A percentile compares a stretch with the other conserved stretches of the same genome.
Conservation (phyloP, 106 monocot genomes). For the Gastrodia elata region DNA sequence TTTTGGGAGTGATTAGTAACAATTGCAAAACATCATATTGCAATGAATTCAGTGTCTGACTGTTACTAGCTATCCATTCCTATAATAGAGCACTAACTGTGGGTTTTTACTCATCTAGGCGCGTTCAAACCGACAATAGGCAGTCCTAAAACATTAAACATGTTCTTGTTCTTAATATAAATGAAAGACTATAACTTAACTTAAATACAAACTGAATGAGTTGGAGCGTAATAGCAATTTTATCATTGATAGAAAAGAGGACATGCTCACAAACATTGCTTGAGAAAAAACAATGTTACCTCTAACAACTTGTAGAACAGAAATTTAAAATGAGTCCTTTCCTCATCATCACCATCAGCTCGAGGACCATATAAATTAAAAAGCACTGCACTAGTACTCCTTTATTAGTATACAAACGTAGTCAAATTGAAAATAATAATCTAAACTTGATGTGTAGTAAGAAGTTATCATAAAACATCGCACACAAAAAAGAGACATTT, state of each 20-base stretch:
- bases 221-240: neutral
- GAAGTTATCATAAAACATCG: neutral
- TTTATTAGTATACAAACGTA: neutral
- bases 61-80: neutral
- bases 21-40: neutral
- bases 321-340: conserved; percentile 46
- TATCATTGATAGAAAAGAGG: neutral
- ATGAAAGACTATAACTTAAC: neutral
- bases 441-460: neutral
- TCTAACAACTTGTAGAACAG: conserved; percentile 58
- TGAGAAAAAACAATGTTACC: conserved; percentile 21
- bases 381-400: conserved; percentile 40
- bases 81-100: neutral
- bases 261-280: neutral
- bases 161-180: neutral
- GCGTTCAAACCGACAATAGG: neutral
- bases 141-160: neutral
- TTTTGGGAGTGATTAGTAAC: neutral
- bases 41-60: neutral
- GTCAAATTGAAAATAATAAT: neutral
- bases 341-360: conserved; percentile 54
- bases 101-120: conserved; percentile 1
- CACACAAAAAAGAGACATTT: neutral
- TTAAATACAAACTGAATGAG: neutral
- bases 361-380: conserved; percentile 74